A percentile compares a stretch with the other conserved stretches of the same genome.
phyloP scores from a whole-genome alignment of 139 green algal species.

The Closterium sp. region DNA sequence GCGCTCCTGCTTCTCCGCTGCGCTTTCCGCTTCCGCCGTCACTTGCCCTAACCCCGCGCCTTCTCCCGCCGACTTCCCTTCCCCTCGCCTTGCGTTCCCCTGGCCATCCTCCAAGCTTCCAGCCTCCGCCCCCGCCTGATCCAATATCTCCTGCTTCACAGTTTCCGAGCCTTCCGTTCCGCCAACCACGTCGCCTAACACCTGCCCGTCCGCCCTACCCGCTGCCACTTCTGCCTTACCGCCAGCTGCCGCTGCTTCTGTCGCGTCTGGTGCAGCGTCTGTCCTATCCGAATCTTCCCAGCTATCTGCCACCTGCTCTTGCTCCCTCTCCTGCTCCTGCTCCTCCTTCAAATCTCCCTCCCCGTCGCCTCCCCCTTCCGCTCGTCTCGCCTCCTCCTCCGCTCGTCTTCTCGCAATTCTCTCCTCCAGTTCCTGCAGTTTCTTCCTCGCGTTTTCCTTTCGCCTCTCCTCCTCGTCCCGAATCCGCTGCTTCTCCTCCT shows the following conservation, averaged over 20 bases:
- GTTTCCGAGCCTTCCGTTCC: too few relatives aligned
- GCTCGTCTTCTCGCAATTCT: constrained; percentile 9
- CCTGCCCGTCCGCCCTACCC: background rate
- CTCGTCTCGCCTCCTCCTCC: background rate
- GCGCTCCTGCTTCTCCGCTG: background rate
- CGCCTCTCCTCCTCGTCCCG: constrained; percentile 39
- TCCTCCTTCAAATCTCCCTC: background rate
- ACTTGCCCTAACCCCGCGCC: background rate
- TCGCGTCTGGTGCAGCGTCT: background rate
- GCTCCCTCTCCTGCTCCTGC: background rate
- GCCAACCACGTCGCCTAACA: background rate
- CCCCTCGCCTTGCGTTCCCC: background rate
- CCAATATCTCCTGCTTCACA: too few relatives aligned
- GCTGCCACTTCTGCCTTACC: background rate
- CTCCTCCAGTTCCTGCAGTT: constrained; percentile 45
- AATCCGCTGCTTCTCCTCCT: constrained; percentile 35
- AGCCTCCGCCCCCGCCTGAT: too few relatives aligned
- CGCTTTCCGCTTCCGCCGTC: background rate
- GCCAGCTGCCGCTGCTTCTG: background rate
- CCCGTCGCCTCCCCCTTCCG: background rate
- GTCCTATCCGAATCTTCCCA: background rate
- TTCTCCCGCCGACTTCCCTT: background rate
- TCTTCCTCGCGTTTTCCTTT: constrained; percentile 42
- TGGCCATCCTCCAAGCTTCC: background rate
- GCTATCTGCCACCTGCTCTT: background rate